Conservation (phyloP, 2,329 filamentous ascomycete genomes). For the Stagonosporopsis tanaceti region DNA sequence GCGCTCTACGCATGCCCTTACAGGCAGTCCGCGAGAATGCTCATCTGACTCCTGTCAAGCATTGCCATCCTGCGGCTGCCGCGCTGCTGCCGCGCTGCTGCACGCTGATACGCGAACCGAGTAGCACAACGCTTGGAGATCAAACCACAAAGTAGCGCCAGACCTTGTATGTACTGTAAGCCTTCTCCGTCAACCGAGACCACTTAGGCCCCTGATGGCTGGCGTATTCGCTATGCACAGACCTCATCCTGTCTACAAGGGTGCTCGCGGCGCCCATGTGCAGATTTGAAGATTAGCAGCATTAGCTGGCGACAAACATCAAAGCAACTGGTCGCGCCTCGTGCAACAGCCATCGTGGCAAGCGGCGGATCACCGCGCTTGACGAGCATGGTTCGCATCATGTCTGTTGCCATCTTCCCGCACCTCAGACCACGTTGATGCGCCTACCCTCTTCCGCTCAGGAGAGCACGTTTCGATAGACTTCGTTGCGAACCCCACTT, state of each 20-base stretch:
- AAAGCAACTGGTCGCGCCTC: slow-evolving; percentile 17
- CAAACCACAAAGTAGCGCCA: slow-evolving; percentile 32
- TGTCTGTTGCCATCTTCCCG: slow-evolving; percentile 11
- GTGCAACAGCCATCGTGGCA: slow-evolving; percentile 5
- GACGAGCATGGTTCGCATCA: slow-evolving; percentile 12
- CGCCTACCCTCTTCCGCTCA: slow-evolving; percentile 1
- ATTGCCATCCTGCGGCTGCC: slow-evolving; percentile 31
- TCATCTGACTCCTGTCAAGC: slow-evolving; percentile 25
- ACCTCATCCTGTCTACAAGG: slow-evolving; percentile 22
- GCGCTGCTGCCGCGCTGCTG: slow-evolving; percentile 33
- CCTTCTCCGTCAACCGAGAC: slow-evolving; percentile 33
- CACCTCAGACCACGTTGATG: slow-evolving; percentile 11
- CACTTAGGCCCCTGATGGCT: slow-evolving; percentile 20
- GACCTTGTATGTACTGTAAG: slow-evolving; percentile 14
- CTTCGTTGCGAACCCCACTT: slow-evolving; percentile 35
- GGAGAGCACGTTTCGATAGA: slow-evolving; percentile 26
- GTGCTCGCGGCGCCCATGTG: slow-evolving; percentile 25
- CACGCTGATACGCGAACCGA: slow-evolving; percentile 25
- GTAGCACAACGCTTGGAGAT: slow-evolving; percentile 33
- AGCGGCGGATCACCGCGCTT: slow-evolving; percentile 7
- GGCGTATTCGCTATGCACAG: slow-evolving; percentile 27
- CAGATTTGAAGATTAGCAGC: slow-evolving; percentile 26
- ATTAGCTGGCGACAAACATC: slow-evolving; percentile 30
- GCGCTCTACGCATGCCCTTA: slow-evolving; percentile 11
- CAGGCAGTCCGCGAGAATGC: slow-evolving; percentile 13